Percentiles rank a stretch among this genome's conserved stretches.
Conservation (phyloP, 306 rosid species). For the Quillaja saponaria region DNA sequence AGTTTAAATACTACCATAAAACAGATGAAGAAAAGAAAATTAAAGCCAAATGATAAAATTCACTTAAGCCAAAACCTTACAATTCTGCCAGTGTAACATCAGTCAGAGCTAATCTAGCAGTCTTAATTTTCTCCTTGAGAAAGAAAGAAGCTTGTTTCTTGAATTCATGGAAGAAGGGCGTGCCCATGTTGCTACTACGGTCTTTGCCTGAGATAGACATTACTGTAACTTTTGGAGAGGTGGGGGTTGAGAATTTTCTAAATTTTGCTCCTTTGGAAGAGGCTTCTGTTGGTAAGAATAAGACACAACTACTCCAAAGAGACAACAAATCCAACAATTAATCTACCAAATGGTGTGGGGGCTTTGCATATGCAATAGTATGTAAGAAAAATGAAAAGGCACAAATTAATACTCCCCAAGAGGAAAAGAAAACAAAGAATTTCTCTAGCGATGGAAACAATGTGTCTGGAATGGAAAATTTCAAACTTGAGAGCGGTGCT, state of each 20-base stretch:
- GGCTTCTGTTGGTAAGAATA: conserved; percentile 17
- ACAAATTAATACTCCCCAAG: background rate
- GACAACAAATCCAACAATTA: background rate
- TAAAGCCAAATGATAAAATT: conserved; percentile 14
- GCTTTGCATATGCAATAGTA: background rate
- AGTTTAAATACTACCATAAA: conserved; percentile 13
- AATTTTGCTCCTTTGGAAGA: background rate
- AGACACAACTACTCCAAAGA: conserved; percentile 37
- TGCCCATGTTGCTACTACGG: conserved; percentile 39
- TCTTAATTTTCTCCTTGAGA: conserved; percentile 86
- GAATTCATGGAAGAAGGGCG: conserved; percentile 69
- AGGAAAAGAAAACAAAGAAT: conserved; percentile 28
- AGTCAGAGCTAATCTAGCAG: conserved; percentile 89
- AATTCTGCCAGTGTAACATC: conserved; percentile 88
- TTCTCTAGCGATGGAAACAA: conserved; percentile 15
- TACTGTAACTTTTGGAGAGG: conserved; percentile 17
- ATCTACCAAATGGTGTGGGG: conserved; percentile 15
- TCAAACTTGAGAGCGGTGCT: conserved; percentile 9
- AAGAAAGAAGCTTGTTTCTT: conserved; percentile 93
- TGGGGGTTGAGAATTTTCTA: background rate
- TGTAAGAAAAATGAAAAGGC: background rate
- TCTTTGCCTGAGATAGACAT: conserved; percentile 54
- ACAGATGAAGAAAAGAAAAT: conserved; percentile 10
- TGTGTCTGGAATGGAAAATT: conserved; percentile 13
- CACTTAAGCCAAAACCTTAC: conserved; percentile 37